These are phyloP conservation scores for Trichopus zeylanicus DNA, from an alignment of 116 monocot genomes.

Conservation along the genomic window DNA sequence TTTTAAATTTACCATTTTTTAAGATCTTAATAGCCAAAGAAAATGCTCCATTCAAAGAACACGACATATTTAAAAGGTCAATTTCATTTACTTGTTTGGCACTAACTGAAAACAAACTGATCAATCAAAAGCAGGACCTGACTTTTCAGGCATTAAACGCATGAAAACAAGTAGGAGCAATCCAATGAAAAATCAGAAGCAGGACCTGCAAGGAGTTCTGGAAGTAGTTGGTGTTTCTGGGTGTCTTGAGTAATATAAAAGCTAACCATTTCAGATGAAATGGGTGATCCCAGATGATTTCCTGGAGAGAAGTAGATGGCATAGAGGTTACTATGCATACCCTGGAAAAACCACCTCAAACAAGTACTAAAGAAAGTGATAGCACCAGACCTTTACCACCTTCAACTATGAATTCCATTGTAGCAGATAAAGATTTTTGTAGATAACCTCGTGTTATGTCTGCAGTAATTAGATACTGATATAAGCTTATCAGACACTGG, in stretches of 20 bases:
- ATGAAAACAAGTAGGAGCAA: too few species aligned
- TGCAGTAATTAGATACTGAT: conserved; percentile 41
- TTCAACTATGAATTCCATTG: conserved; percentile 41
- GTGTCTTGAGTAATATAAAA: conserved; percentile 43
- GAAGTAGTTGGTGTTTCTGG: conserved; percentile 40
- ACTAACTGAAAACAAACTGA: too few species aligned
- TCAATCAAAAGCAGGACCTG: too few species aligned
- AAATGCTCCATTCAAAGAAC: too few species aligned
- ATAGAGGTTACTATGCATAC: neutral
- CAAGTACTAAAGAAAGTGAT: neutral
- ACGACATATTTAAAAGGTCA: too few species aligned
- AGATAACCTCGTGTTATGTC: conserved; percentile 40
- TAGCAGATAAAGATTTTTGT: conserved; percentile 38
- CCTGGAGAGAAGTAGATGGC: conserved; percentile 7
- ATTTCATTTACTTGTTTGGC: too few species aligned
- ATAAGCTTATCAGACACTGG: too few species aligned
- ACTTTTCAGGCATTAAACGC: too few species aligned
- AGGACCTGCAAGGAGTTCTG: conserved; percentile 32
- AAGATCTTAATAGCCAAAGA: too few species aligned
- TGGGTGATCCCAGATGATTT: conserved; percentile 6
- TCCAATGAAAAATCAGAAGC: neutral
- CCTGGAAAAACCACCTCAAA: neutral
- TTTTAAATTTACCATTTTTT: too few species aligned
- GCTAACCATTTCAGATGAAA: conserved; percentile 19
- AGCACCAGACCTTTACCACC: conserved; percentile 12